These are phyloP conservation scores for Pisolithus microcarpus DNA, from an alignment of 768 basidiomycete species.

Conservation along the genomic window DNA sequence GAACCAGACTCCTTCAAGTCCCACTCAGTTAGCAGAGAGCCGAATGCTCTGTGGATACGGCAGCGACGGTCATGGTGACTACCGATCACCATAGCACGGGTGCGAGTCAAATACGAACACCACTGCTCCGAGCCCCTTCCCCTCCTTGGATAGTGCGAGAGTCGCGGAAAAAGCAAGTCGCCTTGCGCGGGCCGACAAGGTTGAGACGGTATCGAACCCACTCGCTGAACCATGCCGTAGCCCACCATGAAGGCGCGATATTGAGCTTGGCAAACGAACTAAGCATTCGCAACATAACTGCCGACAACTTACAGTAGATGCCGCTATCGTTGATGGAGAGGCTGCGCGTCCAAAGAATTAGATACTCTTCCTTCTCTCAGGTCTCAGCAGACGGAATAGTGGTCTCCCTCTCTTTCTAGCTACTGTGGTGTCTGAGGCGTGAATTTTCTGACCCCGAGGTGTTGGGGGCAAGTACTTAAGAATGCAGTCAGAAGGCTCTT, in stretches of 20 bases:
- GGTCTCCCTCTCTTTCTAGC: constrained; percentile 55
- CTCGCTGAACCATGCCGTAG: constrained; percentile 94
- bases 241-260: constrained; percentile 87
- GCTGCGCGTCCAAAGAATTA: constrained; percentile 78
- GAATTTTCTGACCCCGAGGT: constrained; percentile 52
- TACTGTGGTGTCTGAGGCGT: constrained; percentile 41
- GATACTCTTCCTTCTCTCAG: constrained; percentile 79
- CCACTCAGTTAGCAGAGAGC: constrained; percentile 52
- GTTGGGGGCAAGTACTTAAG: constrained; percentile 93
- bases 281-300: constrained; percentile 92
- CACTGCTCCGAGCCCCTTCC: too few species aligned
- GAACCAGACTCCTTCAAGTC: constrained; percentile 78
- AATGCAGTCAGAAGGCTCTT: constrained; percentile 93
- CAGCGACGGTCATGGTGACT: constrained; percentile 42
- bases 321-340: constrained; percentile 92
- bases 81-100: constrained; percentile 51
- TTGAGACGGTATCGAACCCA: constrained; percentile 98
- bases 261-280: constrained; percentile 77
- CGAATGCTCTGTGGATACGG: constrained; percentile 51
- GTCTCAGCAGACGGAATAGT: constrained; percentile 83
- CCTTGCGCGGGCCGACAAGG: constrained; percentile 74
- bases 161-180: constrained; percentile 53
- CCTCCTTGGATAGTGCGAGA: constrained; percentile 69
- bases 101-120: too few species aligned
- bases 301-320: constrained; percentile 52